Percentiles rank a stretch among this genome's conserved stretches.
phyloP scores from a whole-genome alignment of 495 filamentous ascomycete species.

The Penicillium salamii region DNA sequence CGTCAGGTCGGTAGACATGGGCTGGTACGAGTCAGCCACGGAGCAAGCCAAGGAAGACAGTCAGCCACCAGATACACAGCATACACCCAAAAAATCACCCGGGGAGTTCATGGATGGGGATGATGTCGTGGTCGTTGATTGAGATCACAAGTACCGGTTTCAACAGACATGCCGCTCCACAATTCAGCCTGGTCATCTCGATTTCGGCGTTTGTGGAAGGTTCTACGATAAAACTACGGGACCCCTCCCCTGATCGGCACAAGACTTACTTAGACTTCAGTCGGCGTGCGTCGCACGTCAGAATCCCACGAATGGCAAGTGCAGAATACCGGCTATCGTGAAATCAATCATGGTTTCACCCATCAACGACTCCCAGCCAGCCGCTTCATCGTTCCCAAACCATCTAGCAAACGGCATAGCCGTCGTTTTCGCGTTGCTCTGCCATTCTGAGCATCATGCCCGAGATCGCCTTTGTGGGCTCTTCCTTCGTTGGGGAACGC shows the following conservation, averaged over 20 bases:
- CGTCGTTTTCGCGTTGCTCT: neutral
- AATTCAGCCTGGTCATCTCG: neutral
- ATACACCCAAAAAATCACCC: slow-evolving; percentile 11
- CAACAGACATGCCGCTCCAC: neutral
- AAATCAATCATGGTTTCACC: neutral
- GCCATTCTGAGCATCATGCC: slow-evolving; percentile 3
- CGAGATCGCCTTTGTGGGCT: neutral
- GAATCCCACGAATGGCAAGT: neutral
- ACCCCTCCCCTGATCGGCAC: slow-evolving; percentile 12
- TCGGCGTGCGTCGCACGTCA: neutral
- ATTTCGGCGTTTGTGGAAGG: neutral
- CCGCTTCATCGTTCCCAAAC: neutral
- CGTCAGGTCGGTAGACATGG: slow-evolving; percentile 45
- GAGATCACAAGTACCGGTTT: slow-evolving; percentile 3
- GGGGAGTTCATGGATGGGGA: slow-evolving; percentile 35
- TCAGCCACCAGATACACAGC: slow-evolving; percentile 4
- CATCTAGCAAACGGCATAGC: neutral
- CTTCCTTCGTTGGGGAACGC: neutral
- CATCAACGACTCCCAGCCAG: neutral
- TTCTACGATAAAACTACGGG: neutral
- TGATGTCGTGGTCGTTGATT: slow-evolving; percentile 41
- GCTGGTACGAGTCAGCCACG: slow-evolving; percentile 36
- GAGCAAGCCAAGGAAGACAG: slow-evolving; percentile 21
- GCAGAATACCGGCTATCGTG: neutral
- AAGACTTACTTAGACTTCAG: slow-evolving; percentile 1